Base-by-base conservation (phyloP, 371 early-diverging fungal species). In the Chytridium lagenaria region DNA sequence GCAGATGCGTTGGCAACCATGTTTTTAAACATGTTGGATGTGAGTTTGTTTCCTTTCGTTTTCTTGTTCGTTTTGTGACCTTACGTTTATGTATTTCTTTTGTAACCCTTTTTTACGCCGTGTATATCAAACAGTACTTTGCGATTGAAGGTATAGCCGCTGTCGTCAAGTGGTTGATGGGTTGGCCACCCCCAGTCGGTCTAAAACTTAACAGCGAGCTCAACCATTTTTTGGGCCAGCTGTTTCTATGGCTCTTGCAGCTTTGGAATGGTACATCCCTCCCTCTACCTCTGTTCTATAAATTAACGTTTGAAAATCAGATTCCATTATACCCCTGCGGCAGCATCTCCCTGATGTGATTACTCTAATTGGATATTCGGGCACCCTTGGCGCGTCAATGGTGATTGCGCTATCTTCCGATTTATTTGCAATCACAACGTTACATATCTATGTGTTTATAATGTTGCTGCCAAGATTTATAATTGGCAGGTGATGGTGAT, bases 401-500 rank as follows among this genome's bases (percentile, higher is more conserved):
- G 81, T 91, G 38, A 81, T 97, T 7, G 88, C 95, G 0, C 78
- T 97, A 0, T 79, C 91, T 1, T 90, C 92, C 0, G 99, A 98
- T 74, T 81, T 95, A 2, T 73, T 96, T 28, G 85, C 93, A 0
- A 87, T 96, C 49, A 82, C 91, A 64, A 95, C 96, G 0, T 68
- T 97, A 12, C 98, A 99, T 78, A 86, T 97, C 28, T 92, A 95
- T 73, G 89, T 95, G 81, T 96, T 98, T 97, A 98, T 75, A 88
- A 91, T 82, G 92, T 98, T 0, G 94, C 97, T 0, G 92, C 94
- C 0, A 89, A 92, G 50, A 93, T 99, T 2, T 96, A 94, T 75
- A 88, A 92, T 76, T 96, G 97, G 97, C 94, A 95, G 72, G 81
- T 95, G 39, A 85, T 88, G 0, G 91, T 90, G 15, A 84, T 97